Evolutionary conservation across 2,329 filamentous ascomycete species (phyloP), one percentile per base, ranked within the genome.

Genomic region (Penicillium sp.): DNA sequence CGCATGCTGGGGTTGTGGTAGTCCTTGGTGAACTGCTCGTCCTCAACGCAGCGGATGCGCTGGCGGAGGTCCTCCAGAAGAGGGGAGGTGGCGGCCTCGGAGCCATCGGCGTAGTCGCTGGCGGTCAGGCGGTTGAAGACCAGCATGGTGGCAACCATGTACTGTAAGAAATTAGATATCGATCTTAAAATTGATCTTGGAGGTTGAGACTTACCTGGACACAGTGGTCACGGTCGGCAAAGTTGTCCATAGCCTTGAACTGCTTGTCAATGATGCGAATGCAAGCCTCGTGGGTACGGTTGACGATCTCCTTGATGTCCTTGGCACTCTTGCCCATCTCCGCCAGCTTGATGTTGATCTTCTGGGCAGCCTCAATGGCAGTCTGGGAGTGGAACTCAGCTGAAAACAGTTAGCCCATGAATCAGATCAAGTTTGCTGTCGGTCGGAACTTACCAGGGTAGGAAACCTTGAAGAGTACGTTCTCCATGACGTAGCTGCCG

Each of bases 251-350:
- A 69, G 93, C 88, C 86, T 97, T 98, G 85, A 96, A 96, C 81
- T 99, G 95, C 85, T 99, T 99, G 86, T 99, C 95, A 72, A 99
- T 99, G 80, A 99, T 99, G 71, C 95, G 92, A 74, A 99, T 87
- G 82, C 95, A 98, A 58, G 95, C 95, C 80, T 99, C 95, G 81
- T 99, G 95, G 9, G 95, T 99, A 70, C 95, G 89, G 86, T 93
- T 96, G 68, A 89, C 92, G 71, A 99, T 86, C 61, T 85, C 85
- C 82, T 96, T 93, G 82, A 99, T 96, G 77, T 99, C 93, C 67
- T 89, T 90, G 56, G 93, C 92, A 53, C 88, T 90, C 85, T 97
- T 96, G 80, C 92, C 93, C 81, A 90, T 81, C 43, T 85, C 83
- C 77, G 90, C 89, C 63, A 99, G 87, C 78, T 91, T 87, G 77